Conservation (phyloP, 257 asterid genomes). For the Petunia axillaris region DNA sequence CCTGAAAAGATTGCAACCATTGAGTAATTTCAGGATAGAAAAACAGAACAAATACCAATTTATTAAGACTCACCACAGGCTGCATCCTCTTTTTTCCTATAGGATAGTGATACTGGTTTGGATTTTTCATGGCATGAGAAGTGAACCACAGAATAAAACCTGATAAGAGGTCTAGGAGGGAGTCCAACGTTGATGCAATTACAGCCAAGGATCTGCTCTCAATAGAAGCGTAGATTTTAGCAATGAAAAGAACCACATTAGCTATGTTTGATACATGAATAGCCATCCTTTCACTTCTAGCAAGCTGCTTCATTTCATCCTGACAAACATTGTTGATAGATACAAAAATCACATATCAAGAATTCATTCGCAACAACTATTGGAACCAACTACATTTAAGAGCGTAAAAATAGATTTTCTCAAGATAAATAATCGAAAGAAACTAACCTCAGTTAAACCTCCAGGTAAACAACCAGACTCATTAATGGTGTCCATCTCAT, state of each 20-base stretch:
- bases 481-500: constrained; percentile 78
- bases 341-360: not conserved
- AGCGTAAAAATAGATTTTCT: too few relatives aligned
- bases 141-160: constrained; percentile 93
- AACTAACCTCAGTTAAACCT: constrained; percentile 64
- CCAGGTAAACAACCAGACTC: constrained; percentile 62
- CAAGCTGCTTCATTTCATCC: constrained; percentile 73
- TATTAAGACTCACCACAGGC: constrained; percentile 67
- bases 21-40: too few relatives aligned
- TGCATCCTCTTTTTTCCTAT: constrained; percentile 94
- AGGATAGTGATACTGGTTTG: constrained; percentile 80
- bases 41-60: too few relatives aligned
- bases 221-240: constrained; percentile 74
- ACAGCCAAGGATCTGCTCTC: constrained; percentile 92
- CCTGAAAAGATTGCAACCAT: constrained; percentile 46
- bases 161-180: constrained; percentile 80
- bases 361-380: not conserved
- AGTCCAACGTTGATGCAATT: constrained; percentile 89
- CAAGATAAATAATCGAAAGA: not conserved
- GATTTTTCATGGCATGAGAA: constrained; percentile 73
- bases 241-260: constrained; percentile 67
- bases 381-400: too few relatives aligned
- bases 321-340: constrained; percentile 26
- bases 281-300: constrained; percentile 76
- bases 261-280: constrained; percentile 67